Evolutionary conservation across 2,329 filamentous ascomycete genomes (phyloP), one percentile per base, ranked within the genome.

Genomic region (Cadophora gregata): DNA sequence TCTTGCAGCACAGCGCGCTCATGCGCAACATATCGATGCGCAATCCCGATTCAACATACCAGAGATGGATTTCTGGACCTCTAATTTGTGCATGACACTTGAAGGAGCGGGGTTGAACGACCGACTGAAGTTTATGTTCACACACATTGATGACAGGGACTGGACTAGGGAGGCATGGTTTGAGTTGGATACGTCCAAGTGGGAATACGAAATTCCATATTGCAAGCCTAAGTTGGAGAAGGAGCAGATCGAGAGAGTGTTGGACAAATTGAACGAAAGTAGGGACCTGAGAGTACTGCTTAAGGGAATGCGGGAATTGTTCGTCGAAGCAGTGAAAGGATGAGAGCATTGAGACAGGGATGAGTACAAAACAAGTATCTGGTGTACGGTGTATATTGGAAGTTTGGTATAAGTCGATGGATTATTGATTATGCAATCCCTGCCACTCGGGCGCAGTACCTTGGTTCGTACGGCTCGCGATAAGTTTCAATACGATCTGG

Each of bases 21-120:
- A 92, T 77, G 88, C 91, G 58, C 85, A 87, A 69, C 89, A 93
- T 73, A 83, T 97, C 45, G 93, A 96, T 74, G 86, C 90, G 1
- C 95, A 98, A 80, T 88, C 91, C 63, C 88, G 93, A 38, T 92
- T 95, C 79, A 98, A 99, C 79, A 87, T 92, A 51, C 96, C 96
- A 0, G 96, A 99, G 81, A 85, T 99, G 55, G 92, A 94, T 72
- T 98, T 98, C 77, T 99, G 96, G 96, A 92, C 97, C 78, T 91
- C 90, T 63, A 96, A 95, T 77, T 82, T 99, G 67, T 94, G 95
- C 66, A 79, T 98, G 77, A 85, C 91, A 68, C 96, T 99, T 75
- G 95, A 98, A 77, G 95, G 95, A 1, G 92, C 92, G 0, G 94
- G 93, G 1, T 86, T 88, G 76, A 89, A 92, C 69, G 94, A 97